Percentiles rank a stretch among this genome's conserved stretches.
Evolutionary conservation across 2,329 filamentous ascomycete species (phyloP).

Genomic region (Tympanopsis confertula): DNA sequence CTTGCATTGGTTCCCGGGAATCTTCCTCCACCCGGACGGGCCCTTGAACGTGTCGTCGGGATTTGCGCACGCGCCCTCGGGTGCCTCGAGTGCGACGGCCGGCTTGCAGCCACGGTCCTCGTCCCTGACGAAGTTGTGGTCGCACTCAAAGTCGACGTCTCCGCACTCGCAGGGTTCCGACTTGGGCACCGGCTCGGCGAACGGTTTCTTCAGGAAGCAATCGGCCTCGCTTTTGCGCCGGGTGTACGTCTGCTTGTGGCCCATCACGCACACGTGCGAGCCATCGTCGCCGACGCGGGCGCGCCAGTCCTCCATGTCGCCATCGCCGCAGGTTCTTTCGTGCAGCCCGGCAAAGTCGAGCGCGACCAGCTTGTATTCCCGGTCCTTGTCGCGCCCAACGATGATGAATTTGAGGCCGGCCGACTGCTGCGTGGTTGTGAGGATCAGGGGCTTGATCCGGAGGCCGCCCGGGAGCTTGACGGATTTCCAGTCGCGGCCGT

Average conservation of each 20-base stretch:
- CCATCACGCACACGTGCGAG: constrained; percentile 84
- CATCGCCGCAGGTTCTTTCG: constrained; percentile 64
- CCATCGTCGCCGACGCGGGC: constrained; percentile 72
- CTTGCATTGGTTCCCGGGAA: constrained; percentile 70
- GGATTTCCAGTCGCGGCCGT: constrained; percentile 72
- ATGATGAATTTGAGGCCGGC: constrained; percentile 85
- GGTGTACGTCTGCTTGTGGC: constrained; percentile 77
- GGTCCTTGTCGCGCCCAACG: constrained; percentile 44
- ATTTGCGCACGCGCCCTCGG: constrained; percentile 60
- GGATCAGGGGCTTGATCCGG: constrained; percentile 57
- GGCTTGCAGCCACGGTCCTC: constrained; percentile 55
- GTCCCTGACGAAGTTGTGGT: constrained; percentile 73
- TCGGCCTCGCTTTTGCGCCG: constrained; percentile 78
- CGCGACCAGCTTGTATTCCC: constrained; percentile 53
- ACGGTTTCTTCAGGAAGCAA: constrained; percentile 79
- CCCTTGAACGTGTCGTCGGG: constrained; percentile 67
- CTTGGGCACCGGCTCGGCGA: constrained; percentile 63
- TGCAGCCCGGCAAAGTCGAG: constrained; percentile 77
- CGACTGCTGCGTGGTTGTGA: constrained; percentile 86
- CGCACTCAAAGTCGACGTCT: constrained; percentile 83
- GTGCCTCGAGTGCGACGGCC: constrained; percentile 48
- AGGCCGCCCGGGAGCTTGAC: constrained; percentile 55
- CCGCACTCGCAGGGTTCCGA: constrained; percentile 72
- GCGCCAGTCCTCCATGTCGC: constrained; percentile 80
- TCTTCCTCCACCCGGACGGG: constrained; percentile 81